Percentiles rank a stretch among this genome's conserved stretches.
Conservation (phyloP, 768 basidiomycete species). For the Gelatoporia subvermispora region DNA sequence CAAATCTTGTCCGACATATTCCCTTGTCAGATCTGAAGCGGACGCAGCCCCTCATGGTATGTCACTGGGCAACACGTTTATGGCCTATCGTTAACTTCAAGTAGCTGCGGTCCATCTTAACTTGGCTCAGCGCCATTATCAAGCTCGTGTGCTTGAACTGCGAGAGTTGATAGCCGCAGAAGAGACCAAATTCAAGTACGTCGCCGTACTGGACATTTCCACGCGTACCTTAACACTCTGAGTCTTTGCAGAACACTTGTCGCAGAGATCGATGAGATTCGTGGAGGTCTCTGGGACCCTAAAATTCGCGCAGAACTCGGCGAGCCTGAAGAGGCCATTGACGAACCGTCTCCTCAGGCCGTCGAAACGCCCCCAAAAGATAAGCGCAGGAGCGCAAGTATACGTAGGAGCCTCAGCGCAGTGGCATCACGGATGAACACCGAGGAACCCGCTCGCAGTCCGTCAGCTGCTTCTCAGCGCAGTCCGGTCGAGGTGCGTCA, state of each 20-base stretch:
- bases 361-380: neutral
- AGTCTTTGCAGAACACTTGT: constrained; percentile 48
- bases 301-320: constrained; percentile 31
- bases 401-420: no score
- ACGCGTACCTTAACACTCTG: neutral
- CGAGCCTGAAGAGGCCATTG: constrained; percentile 1
- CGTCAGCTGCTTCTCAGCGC: no score
- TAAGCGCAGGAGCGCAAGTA: no score
- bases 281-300: constrained; percentile 60
- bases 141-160: constrained; percentile 65
- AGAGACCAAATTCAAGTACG: constrained; percentile 76
- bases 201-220: neutral
- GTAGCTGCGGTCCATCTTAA: constrained; percentile 60
- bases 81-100: neutral
- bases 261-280: constrained; percentile 74
- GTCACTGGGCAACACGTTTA: constrained; percentile 6
- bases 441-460: no score
- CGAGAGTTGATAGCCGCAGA: constrained; percentile 65
- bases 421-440: no score
- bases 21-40: constrained; percentile 38
- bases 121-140: constrained; percentile 74
- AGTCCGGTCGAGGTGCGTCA: neutral
- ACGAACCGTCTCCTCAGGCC: neutral
- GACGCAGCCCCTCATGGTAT: constrained; percentile 51
- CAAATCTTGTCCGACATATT: constrained; percentile 10